Evolutionary conservation across 2,329 filamentous ascomycete genomes (phyloP).

Genomic region (Paecilomyces sp.): DNA sequence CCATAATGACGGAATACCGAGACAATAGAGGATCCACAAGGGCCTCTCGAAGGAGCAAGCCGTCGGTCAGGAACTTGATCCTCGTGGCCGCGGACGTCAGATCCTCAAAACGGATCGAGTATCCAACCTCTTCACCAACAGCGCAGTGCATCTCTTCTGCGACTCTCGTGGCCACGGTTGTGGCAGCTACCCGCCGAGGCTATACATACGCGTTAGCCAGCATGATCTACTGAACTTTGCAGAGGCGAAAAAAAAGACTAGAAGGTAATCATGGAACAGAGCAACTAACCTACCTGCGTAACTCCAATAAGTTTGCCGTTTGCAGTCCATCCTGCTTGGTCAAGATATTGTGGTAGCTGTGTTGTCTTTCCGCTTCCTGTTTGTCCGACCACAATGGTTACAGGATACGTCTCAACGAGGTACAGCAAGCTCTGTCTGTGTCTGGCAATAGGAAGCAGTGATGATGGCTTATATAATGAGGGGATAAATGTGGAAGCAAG

Average conservation of each 20-base stretch:
- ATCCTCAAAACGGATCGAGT: constrained; percentile 89
- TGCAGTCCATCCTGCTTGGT: constrained; percentile 80
- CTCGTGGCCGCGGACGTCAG: constrained; percentile 74
- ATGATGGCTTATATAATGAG: constrained; percentile 75
- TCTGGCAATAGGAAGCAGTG: constrained; percentile 78
- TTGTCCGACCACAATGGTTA: constrained; percentile 86
- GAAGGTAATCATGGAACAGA: constrained; percentile 10
- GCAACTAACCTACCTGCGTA: constrained; percentile 64
- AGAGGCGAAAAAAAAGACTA: not conserved
- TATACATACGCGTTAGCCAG: constrained; percentile 29
- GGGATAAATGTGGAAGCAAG: constrained; percentile 56
- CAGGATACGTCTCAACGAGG: constrained; percentile 72
- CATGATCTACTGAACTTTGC: not conserved
- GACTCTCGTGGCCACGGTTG: constrained; percentile 79
- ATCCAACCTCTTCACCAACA: constrained; percentile 84
- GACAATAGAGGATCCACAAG: constrained; percentile 86
- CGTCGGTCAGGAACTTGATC: constrained; percentile 95
- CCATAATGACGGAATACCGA: constrained; percentile 92
- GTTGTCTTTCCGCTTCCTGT: constrained; percentile 95
- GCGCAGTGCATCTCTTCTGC: constrained; percentile 84
- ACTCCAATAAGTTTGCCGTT: constrained; percentile 78
- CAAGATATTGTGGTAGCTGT: constrained; percentile 86
- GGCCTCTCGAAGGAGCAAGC: constrained; percentile 82
- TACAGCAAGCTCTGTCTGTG: constrained; percentile 76
- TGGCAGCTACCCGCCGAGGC: constrained; percentile 85